Conservation (phyloP, 495 filamentous ascomycete species). For the Penicillium silybi region DNA sequence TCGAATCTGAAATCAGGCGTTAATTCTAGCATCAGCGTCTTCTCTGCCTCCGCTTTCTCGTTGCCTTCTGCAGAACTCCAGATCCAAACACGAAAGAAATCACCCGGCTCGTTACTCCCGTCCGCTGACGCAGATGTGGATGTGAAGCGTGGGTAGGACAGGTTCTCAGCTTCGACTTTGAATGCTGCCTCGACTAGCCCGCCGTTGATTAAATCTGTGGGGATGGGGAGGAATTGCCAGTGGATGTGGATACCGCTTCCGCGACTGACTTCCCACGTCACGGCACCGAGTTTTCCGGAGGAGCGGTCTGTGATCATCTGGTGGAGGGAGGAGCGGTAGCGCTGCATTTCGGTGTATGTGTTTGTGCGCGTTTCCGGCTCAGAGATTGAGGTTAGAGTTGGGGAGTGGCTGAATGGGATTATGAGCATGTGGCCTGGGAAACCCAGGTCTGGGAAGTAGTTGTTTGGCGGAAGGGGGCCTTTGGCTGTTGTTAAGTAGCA, state of each 20-base stretch:
- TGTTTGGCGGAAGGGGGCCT: slow-evolving; percentile 70
- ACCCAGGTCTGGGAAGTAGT: slow-evolving; percentile 63
- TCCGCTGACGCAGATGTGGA: slow-evolving; percentile 7
- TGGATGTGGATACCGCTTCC: slow-evolving; percentile 76
- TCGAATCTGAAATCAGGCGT: slow-evolving; percentile 54
- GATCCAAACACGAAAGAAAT: slow-evolving; percentile 84
- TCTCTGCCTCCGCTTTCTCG: slow-evolving; percentile 25
- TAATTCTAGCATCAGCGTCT: slow-evolving; percentile 49
- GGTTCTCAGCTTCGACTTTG: slow-evolving; percentile 76
- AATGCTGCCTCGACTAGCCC: slow-evolving; percentile 80
- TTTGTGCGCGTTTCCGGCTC: slow-evolving; percentile 48
- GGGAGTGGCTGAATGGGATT: slow-evolving; percentile 75
- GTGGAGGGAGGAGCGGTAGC: slow-evolving; percentile 69
- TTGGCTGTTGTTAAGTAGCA: slow-evolving; percentile 88
- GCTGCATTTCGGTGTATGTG: slow-evolving; percentile 73
- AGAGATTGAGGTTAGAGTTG: slow-evolving; percentile 59
- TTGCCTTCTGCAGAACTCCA: slow-evolving; percentile 45
- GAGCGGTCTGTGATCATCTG: slow-evolving; percentile 54
- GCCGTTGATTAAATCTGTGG: slow-evolving; percentile 55
- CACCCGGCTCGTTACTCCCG: slow-evolving; percentile 50
- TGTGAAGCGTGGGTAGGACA: slow-evolving; percentile 56
- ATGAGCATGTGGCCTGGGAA: slow-evolving; percentile 89
- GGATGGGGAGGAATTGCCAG: slow-evolving; percentile 90
- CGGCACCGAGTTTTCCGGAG: slow-evolving; percentile 62
- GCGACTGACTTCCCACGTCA: slow-evolving; percentile 88